phyloP scores from a whole-genome alignment of 768 basidiomycete species.

The Naganishia randhawae region DNA sequence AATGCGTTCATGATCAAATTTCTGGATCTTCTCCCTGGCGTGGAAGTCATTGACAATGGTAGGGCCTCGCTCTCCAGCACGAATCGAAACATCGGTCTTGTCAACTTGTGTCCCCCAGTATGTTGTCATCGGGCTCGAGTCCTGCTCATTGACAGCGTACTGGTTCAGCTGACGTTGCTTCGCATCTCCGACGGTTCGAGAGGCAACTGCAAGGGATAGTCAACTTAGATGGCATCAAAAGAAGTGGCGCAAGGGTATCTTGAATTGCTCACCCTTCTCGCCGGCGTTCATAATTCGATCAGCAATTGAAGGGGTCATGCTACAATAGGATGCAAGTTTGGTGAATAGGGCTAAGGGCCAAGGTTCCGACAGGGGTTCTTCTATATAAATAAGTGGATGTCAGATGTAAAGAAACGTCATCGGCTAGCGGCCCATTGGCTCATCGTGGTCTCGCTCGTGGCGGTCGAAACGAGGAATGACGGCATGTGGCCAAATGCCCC shows the following conservation, averaged over 20 bases:
- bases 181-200: conserved; percentile 42
- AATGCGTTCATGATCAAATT: conserved; percentile 82
- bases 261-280: conserved; percentile 14
- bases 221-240: not conserved
- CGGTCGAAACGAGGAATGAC: no score
- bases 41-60: conserved; percentile 62
- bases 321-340: no score
- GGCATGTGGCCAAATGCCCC: no score
- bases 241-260: not conserved
- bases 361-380: no score
- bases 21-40: conserved; percentile 45
- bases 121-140: conserved; percentile 38
- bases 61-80: conserved; percentile 59
- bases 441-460: no score
- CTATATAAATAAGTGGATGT: no score
- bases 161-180: conserved; percentile 46
- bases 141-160: conserved; percentile 34
- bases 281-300: conserved; percentile 8
- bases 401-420: no score
- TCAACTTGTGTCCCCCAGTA: conserved; percentile 49
- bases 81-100: conserved; percentile 48
- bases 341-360: no score
- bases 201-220: not conserved
- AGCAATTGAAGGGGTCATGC: conserved; percentile 16
- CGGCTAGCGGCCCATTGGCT: no score